Evolutionary conservation across 768 basidiomycete genomes (phyloP).

Genomic region (Baorangia bicolor): DNA sequence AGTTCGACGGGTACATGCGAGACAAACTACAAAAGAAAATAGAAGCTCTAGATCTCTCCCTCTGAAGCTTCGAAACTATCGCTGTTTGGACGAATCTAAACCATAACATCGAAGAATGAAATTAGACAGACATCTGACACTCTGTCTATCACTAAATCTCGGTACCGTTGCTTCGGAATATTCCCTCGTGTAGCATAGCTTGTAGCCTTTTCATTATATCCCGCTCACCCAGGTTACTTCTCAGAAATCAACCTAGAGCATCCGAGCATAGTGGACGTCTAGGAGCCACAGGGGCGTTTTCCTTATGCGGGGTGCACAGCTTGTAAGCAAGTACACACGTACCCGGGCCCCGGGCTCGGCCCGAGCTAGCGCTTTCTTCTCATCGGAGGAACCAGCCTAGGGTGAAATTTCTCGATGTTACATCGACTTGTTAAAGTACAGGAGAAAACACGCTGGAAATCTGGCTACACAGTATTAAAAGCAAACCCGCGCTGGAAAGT

Average conservation of each 20-base stretch:
- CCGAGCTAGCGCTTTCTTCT: not conserved
- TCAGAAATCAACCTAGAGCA: no score
- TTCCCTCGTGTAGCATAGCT: no score
- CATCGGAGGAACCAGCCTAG: not conserved
- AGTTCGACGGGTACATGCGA: not conserved
- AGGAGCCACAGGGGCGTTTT: no score
- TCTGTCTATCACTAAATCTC: no score
- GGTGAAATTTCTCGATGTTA: not conserved
- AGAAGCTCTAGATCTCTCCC: conserved; percentile 8
- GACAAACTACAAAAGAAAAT: not conserved
- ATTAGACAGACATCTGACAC: not conserved
- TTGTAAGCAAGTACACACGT: no score
- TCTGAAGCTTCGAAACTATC: not conserved
- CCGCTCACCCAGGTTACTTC: no score
- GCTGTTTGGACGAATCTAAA: no score
- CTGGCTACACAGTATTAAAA: not conserved
- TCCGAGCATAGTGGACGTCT: no score
- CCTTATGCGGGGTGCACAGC: no score
- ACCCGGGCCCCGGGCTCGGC: no score
- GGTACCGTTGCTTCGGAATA: no score
- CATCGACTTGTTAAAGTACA: not conserved
- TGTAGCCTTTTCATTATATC: no score
- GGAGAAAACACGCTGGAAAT: not conserved
- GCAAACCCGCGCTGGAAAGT: not conserved
- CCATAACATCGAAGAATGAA: not conserved